phyloP scores from a whole-genome alignment of 441 rosid genomes.

The Populus trichocarpa region DNA sequence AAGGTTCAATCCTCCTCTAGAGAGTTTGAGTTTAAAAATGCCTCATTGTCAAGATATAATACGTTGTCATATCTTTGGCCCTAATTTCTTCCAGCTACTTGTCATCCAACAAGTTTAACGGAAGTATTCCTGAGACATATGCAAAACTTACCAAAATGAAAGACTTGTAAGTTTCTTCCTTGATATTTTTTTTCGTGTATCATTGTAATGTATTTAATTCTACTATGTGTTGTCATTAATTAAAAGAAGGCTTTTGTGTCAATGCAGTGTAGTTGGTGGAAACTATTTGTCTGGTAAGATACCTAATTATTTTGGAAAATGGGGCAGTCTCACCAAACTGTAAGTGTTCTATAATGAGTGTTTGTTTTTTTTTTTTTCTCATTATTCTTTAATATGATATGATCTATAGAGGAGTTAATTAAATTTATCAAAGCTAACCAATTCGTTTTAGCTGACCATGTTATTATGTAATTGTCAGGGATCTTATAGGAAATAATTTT shows the following conservation, averaged over 20 bases:
- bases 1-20: background rate
- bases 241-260: background rate
- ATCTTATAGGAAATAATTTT: background rate
- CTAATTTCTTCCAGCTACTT: background rate
- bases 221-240: background rate
- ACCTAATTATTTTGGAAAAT: background rate
- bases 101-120: background rate
- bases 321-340: background rate
- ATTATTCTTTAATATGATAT: too few relatives aligned
- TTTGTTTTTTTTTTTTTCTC: too few relatives aligned
- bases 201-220: background rate
- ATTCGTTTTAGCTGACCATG: too few relatives aligned
- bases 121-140: background rate
- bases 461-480: background rate
- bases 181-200: background rate
- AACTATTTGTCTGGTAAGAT: background rate
- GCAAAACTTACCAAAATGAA: fast-evolving
- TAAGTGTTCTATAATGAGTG: background rate
- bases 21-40: background rate
- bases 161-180: background rate
- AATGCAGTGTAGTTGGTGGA: background rate
- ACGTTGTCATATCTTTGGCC: too few relatives aligned
- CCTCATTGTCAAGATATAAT: background rate
- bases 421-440: too few relatives aligned
- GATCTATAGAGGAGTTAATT: too few relatives aligned